phyloP scores from a whole-genome alignment of 768 basidiomycete genomes.

The Tephrocybe sp. region DNA sequence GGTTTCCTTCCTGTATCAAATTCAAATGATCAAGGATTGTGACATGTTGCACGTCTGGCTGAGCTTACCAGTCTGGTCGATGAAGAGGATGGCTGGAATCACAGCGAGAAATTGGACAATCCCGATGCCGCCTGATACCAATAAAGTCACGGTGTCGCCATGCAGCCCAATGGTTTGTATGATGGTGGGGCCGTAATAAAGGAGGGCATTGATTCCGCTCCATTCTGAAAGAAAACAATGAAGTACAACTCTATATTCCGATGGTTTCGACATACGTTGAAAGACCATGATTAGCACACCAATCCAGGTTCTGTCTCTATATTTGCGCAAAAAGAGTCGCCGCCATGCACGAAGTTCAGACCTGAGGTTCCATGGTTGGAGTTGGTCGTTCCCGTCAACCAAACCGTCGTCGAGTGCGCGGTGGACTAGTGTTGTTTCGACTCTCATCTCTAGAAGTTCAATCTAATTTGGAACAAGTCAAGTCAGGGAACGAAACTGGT shows the following conservation, averaged over 20 bases:
- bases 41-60: background rate
- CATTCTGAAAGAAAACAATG: conserved; percentile 53
- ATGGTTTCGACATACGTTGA: conserved; percentile 56
- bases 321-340: conserved; percentile 51
- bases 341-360: conserved; percentile 51
- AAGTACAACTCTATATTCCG: background rate
- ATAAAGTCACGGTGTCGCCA: conserved; percentile 56
- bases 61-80: conserved; percentile 60
- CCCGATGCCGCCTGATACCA: conserved; percentile 79
- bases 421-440: conserved; percentile 56
- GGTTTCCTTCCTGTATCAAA: conserved; percentile 56
- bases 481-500: conserved; percentile 1
- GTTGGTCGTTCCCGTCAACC: conserved; percentile 8
- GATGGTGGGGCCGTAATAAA: conserved; percentile 81
- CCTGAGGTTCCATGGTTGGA: conserved; percentile 17
- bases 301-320: conserved; percentile 62
- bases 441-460: conserved; percentile 76
- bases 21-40: background rate
- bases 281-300: conserved; percentile 80
- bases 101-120: conserved; percentile 79
- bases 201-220: conserved; percentile 83
- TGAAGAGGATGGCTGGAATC: conserved; percentile 67
- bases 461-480: conserved; percentile 37
- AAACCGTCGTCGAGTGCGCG: conserved; percentile 26
- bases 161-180: conserved; percentile 62